Evolutionary conservation across 371 early-diverging fungal genomes (phyloP), one percentile per base, ranked within the genome.

Genomic region (Mucor sp.): DNA sequence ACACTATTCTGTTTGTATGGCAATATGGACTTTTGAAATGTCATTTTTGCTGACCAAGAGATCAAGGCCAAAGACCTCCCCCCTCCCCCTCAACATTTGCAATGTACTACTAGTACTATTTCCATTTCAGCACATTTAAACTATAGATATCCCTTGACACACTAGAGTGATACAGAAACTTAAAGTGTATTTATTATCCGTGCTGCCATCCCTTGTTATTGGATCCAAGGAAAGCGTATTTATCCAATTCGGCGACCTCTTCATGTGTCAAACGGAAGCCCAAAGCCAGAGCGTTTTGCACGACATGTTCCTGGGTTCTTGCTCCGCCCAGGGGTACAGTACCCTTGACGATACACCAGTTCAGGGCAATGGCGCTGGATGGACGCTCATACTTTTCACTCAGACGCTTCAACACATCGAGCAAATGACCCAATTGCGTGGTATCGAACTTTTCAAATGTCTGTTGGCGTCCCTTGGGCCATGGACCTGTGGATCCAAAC

Each of bases 301-400:
- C 67, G 1, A 84, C 84, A 55, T 87, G 87, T 2, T 76, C 71
- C 1, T 81, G 77, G 27, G 82, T 87, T 57, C 84, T 63, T 4
- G 85, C 86, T 11, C 87, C 87, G 53, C 80, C 85, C 17, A 87
- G 60, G 19, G 87, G 87, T 43, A 87, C 83, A 0, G 86, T 78
- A 15, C 87, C 87, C 58, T 84, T 81, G 15, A 75, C 71, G 66
- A 87, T 85, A 35, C 81, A 76, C 66, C 73, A 77, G 57, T 82
- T 76, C 23, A 83, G 74, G n/a, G 78, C 81, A 60, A 81, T 76
- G 4, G 81, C 78, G 50, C 76, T 76, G 23, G 61, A 65, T 21
- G 74, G 63, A n/a, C 60, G 61, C 14, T 64, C 53, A 15, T 78
- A 76, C 37, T 74, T 76, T 15, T 67, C 58, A 8, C 78, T 72